Base-by-base conservation (phyloP, 2,329 filamentous ascomycete species). In the Emydomyces testavorans region DNA sequence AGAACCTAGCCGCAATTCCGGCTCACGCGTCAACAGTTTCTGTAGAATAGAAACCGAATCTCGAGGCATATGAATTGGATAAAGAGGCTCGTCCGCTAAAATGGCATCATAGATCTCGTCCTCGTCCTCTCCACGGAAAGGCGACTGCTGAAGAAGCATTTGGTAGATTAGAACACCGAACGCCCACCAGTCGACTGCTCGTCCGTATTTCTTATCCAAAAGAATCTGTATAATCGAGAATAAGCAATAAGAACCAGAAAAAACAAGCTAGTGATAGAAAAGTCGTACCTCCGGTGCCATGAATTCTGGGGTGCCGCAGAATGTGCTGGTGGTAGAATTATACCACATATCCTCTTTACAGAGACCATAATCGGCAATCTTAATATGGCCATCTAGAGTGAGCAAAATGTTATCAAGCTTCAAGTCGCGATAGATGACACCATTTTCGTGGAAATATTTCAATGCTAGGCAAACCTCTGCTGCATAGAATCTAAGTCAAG, bases 261-360 rank as follows among this genome's bases (percentile, higher is more conserved):
- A 35, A 18, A 6, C 43, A 44, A 29, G 13, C 24, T 20, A 45
- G 4, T 20, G 11, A 38, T 24, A 6, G 35, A 31, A 20, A 31
- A 5, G 34, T 20, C 72, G 60, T 74, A 93, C 87, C 75, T 98
- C 92, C 6, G 92, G 92, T 6, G 92, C 92, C 92, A 98, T 98
- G 57, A 98, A 98, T 64, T 98, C 92, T 13, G 92, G 92, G n/a
- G 92, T 98, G 66, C 92, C 92, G 64, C 92, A 98, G 73, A 98
- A 98, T 6, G 92, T 98, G 69, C 89, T 90, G 0, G 92, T 98
- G 2, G 85, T 95, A 48, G 85, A 90, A 36, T 88, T 88, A 63
- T 93, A 98, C 89, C 90, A 98, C 92, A 98, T 98, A 59, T 98
- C 89, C 64, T 98, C 92, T 69, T 98, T 98, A 73, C 93, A 98